Conservation (phyloP, 768 basidiomycete species). For the Russula vinacea region DNA sequence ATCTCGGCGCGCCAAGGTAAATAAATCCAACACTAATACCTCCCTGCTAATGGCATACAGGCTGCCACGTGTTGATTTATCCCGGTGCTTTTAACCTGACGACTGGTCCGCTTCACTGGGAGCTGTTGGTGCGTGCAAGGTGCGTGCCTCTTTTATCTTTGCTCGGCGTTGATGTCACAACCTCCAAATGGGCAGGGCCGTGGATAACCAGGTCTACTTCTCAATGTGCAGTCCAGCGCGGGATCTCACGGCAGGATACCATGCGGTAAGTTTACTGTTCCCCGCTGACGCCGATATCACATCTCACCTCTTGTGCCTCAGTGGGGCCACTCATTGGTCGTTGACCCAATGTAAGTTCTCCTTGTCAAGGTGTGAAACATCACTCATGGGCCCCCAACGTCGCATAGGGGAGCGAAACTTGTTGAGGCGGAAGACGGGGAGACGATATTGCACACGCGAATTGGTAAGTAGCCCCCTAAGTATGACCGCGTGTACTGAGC, state of each 20-base stretch:
- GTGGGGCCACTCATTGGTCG: constrained; percentile 90
- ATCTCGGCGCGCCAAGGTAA: constrained; percentile 81
- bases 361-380: constrained; percentile 13
- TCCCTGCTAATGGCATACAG: constrained; percentile 39
- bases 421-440: constrained; percentile 73
- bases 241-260: constrained; percentile 76
- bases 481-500: constrained; percentile 8
- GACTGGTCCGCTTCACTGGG: constrained; percentile 96
- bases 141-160: constrained; percentile 33
- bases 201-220: constrained; percentile 96
- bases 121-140: constrained; percentile 82
- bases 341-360: constrained; percentile 75
- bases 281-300: not conserved
- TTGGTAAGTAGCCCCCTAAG: constrained; percentile 55
- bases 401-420: constrained; percentile 65
- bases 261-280: constrained; percentile 59
- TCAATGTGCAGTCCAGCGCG: constrained; percentile 96
- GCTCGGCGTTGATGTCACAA: constrained; percentile 7
- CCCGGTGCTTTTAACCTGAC: constrained; percentile 95
- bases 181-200: constrained; percentile 56
- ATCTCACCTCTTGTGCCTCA: constrained; percentile 33
- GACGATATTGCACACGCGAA: constrained; percentile 71
- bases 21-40: not conserved
- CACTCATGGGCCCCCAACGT: not conserved
- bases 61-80: constrained; percentile 85